Evolutionary conservation across 768 basidiomycete genomes (phyloP).

Genomic region (Suillus paluster): DNA sequence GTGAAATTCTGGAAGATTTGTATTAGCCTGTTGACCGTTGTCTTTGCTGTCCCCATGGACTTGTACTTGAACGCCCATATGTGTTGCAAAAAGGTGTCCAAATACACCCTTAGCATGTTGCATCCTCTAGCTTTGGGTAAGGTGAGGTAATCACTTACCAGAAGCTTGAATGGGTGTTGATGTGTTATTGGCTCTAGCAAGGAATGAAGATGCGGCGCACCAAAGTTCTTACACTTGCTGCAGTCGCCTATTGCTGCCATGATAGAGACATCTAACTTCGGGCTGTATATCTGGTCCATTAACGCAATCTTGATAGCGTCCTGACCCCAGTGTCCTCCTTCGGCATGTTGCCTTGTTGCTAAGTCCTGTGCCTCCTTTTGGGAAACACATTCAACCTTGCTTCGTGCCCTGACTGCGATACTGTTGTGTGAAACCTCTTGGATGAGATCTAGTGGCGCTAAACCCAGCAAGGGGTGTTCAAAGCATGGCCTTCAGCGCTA

Average conservation of each 20-base stretch:
- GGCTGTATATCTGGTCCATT: slow-evolving; percentile 14
- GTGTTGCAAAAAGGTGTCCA: slow-evolving; percentile 36
- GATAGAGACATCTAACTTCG: slow-evolving; percentile 10
- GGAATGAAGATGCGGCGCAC: slow-evolving; percentile 28
- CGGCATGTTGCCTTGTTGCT: slow-evolving; percentile 5
- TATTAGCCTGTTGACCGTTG: too few species aligned
- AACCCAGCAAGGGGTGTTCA: too few species aligned
- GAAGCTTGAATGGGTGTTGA: slow-evolving; percentile 20
- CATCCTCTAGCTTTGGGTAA: slow-evolving; percentile 11
- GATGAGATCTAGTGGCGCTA: too few species aligned
- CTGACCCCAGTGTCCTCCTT: slow-evolving; percentile 11
- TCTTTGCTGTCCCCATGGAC: too few species aligned
- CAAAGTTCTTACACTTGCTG: slow-evolving; percentile 36
- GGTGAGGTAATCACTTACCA: slow-evolving; percentile 19
- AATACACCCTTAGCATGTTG: slow-evolving; percentile 30
- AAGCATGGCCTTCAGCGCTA: too few species aligned
- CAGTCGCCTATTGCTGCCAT: slow-evolving; percentile 11
- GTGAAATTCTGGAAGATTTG: too few species aligned
- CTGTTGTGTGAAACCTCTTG: too few species aligned
- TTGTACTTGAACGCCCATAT: slow-evolving; percentile 35
- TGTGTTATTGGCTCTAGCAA: slow-evolving; percentile 14
- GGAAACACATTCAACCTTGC: slow-evolving; percentile 5
- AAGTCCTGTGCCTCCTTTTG: not conserved
- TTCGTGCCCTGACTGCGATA: not conserved
- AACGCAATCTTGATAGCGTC: slow-evolving; percentile 16